phyloP scores from a whole-genome alignment of 306 rosid species.

The Alnus glutinosa region DNA sequence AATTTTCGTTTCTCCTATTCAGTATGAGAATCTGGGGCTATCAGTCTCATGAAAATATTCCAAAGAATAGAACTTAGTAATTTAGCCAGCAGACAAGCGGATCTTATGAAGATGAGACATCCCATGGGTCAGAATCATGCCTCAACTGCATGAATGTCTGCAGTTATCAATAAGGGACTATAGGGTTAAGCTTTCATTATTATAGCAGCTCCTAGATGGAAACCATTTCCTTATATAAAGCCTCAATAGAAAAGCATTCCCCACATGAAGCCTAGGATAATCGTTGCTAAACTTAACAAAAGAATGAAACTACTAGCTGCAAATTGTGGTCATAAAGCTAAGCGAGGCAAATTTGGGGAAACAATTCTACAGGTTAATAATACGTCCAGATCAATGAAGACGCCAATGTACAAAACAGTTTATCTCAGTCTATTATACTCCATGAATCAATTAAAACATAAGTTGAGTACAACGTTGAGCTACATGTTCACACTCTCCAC shows the following conservation, averaged over 20 bases:
- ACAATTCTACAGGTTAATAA: not conserved
- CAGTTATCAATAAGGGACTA: not conserved
- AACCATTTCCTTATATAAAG: not conserved
- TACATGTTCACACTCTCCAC: not conserved
- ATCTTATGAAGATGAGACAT: not conserved
- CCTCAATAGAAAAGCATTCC: conserved; percentile 13
- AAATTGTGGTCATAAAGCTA: conserved; percentile 8
- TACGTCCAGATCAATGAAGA: conserved; percentile 20
- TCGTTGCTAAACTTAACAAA: not conserved
- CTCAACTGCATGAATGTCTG: not conserved
- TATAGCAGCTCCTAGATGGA: not conserved
- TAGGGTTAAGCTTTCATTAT: not conserved
- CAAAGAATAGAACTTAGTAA: not conserved
- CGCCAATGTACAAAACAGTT: not conserved
- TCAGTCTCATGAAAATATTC: not conserved
- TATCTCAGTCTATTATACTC: not conserved
- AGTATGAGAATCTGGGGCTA: not conserved
- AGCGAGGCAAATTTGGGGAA: not conserved
- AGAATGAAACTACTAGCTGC: conserved; percentile 8
- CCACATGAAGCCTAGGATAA: conserved; percentile 15
- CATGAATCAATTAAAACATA: not conserved
- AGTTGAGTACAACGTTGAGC: conserved; percentile 9
- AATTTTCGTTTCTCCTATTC: not conserved
- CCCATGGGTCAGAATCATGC: not conserved
- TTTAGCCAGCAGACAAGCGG: not conserved